Percentiles rank a stretch among this genome's conserved stretches.
Conservation (phyloP, 1,284 basidiomycete genomes). For the Sanguinoderma infundibulare region DNA sequence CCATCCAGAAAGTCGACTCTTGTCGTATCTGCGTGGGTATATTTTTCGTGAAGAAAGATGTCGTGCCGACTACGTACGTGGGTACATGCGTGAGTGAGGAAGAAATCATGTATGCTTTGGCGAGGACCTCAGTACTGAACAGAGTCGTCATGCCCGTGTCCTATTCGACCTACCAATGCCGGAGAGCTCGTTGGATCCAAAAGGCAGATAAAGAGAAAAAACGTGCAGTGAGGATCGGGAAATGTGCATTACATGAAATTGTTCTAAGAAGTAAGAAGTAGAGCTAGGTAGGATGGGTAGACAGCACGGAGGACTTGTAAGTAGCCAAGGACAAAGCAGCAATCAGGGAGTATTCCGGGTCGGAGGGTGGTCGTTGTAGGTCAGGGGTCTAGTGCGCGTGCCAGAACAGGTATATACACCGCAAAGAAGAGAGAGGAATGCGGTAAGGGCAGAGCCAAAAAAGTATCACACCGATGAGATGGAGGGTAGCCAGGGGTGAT, state of each 20-base stretch:
- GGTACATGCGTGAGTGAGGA: not conserved
- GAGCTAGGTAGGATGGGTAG: slow-evolving; percentile 16
- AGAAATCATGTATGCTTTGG: not conserved
- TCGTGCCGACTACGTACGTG: not conserved
- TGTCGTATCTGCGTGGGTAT: not conserved
- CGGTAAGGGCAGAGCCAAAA: not conserved
- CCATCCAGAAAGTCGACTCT: not conserved
- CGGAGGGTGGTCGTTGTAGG: not conserved
- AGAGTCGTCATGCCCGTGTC: not conserved
- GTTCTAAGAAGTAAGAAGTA: slow-evolving; percentile 14
- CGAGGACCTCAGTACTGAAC: not conserved
- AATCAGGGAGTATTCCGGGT: not conserved
- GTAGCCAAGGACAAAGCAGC: not conserved
- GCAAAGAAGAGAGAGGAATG: slow-evolving; percentile 9
- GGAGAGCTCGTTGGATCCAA: not conserved
- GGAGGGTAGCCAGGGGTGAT: not conserved
- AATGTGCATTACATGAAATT: slow-evolving; percentile 22
- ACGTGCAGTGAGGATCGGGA: not conserved
- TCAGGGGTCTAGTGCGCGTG: not conserved
- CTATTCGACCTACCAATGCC: not conserved
- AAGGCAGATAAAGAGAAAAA: not conserved
- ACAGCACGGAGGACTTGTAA: slow-evolving; percentile 18
- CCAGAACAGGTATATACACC: slow-evolving; percentile 24
- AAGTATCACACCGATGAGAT: not conserved
- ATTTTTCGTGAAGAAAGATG: not conserved